Base-by-base conservation (phyloP, 2,329 filamentous ascomycete genomes). In the Fusarium irregulare region DNA sequence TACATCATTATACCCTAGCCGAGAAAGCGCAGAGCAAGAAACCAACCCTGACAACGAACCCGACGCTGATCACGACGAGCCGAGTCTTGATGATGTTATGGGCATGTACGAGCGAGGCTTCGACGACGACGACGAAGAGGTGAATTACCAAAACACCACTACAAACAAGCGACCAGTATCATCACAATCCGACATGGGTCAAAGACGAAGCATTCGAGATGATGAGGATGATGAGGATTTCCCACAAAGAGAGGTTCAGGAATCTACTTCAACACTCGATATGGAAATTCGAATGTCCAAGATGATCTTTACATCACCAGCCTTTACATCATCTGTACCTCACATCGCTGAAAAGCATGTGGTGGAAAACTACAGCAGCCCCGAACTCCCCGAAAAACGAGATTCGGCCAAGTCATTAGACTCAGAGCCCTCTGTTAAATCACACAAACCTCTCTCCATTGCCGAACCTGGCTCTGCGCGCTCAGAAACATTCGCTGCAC, bases 81-180 rank as follows among this genome's bases (percentile, higher is more conserved):
- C 87, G 58, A 89, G 87, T 73, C 82, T 91, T 32, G 88, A 91
- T 72, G 88, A 91, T 81, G 86, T 93, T 57, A 91, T 93, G 80
- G 89, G 87, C 76, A 89, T 90, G 83, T 92, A 91, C 77, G 89
- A 90, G 76, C 84, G 85, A 69, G 89, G 88, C 14, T 91, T 91
- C 73, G 80, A 79, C 66, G 81, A 83, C 71, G 82, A 82, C 72
- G 79, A 80, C 40, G 78, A 82, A 64, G 77, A 81, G 23, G 78
- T 81, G 44, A 70, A 76, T 40, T 73, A 74, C 47, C 78, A 67
- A 20, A 53, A 60, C n/a, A 49, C 64, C 32, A 54, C 23, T 37
- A 27, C 23, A 48, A 42, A 66, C 55, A 45, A 50, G 16, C 71
- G 68, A 34, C 82, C 81, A 7, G 74, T 75, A n/a, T 81, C 81